Evolutionary conservation across 495 filamentous ascomycete genomes (phyloP).

Genomic region (Letharia columbiana): DNA sequence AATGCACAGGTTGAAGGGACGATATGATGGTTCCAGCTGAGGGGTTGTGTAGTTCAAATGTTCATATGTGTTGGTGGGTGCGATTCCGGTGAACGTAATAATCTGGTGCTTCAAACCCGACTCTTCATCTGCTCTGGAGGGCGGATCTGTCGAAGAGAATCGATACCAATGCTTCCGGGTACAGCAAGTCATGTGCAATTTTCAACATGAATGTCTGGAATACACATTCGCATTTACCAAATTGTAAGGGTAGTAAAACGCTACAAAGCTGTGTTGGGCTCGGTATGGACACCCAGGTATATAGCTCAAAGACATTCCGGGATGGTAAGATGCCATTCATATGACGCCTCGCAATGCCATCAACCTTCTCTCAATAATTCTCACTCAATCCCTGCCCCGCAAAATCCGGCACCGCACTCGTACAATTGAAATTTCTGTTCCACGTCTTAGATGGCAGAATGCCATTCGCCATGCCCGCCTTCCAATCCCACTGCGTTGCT

Average conservation of each 20-base stretch:
- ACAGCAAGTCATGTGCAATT: neutral
- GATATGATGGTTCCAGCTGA: no score
- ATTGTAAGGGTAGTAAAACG: neutral
- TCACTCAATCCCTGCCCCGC: constrained; percentile 49
- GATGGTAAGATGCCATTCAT: neutral
- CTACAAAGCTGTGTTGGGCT: neutral
- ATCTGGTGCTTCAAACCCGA: no score
- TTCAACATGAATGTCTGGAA: neutral
- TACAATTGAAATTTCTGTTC: constrained; percentile 67
- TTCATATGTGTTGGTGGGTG: no score
- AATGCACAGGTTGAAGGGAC: no score
- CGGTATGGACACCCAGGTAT: neutral
- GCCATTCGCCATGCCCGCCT: constrained; percentile 63
- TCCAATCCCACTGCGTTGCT: constrained; percentile 90
- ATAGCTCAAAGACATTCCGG: neutral
- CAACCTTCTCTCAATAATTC: constrained; percentile 46
- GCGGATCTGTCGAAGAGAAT: no score
- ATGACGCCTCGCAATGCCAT: constrained; percentile 3
- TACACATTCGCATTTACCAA: neutral
- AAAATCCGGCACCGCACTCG: constrained; percentile 60
- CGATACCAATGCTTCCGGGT: no score
- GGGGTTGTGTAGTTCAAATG: no score
- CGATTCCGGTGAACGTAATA: no score
- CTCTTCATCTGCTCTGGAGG: no score
- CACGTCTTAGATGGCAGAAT: constrained; percentile 77